A percentile compares a stretch with the other conserved stretches of the same genome.
Conservation (phyloP, 805 yeast species). For the Candida dendrica region DNA sequence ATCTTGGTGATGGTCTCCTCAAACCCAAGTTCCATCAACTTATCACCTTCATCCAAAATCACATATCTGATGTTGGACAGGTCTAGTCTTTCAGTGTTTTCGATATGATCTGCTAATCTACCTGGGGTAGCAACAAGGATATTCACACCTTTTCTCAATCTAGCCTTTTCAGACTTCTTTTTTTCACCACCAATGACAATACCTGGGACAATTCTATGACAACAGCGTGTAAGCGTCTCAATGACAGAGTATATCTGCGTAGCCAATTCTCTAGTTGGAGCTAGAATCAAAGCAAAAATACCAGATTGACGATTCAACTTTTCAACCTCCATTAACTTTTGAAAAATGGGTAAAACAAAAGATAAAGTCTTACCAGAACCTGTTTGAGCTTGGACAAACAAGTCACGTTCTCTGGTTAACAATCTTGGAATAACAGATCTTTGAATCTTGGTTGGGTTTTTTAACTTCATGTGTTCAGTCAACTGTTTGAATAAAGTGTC, state of each 20-base stretch:
- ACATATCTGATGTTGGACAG: constrained; percentile 73
- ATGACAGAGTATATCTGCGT: constrained; percentile 80
- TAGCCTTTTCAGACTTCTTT: constrained; percentile 93
- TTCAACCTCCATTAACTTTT: constrained; percentile 54
- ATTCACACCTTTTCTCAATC: constrained; percentile 92
- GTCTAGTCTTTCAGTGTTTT: constrained; percentile 73
- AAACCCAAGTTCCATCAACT: constrained; percentile 91
- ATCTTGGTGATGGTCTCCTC: constrained; percentile 86
- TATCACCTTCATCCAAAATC: constrained; percentile 95
- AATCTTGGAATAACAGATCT: constrained; percentile 67
- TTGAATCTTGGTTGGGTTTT: constrained; percentile 83
- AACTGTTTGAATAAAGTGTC: constrained; percentile 47
- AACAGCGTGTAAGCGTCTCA: constrained; percentile 63
- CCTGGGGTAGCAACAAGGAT: constrained; percentile 98
- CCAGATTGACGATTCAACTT: constrained; percentile 61
- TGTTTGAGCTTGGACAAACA: constrained; percentile 92
- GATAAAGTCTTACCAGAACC: constrained; percentile 97
- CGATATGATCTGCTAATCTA: constrained; percentile 88
- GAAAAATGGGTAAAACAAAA: constrained; percentile 75
- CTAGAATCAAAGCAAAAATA: constrained; percentile 77
- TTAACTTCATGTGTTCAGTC: constrained; percentile 44
- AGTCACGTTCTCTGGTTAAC: constrained; percentile 42
- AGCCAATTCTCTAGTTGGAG: constrained; percentile 95
- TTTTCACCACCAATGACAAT: constrained; percentile 97
- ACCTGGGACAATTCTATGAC: constrained; percentile 90